Conservation (phyloP, 2,329 filamentous ascomycete genomes). For the Fusarium devonianum region DNA sequence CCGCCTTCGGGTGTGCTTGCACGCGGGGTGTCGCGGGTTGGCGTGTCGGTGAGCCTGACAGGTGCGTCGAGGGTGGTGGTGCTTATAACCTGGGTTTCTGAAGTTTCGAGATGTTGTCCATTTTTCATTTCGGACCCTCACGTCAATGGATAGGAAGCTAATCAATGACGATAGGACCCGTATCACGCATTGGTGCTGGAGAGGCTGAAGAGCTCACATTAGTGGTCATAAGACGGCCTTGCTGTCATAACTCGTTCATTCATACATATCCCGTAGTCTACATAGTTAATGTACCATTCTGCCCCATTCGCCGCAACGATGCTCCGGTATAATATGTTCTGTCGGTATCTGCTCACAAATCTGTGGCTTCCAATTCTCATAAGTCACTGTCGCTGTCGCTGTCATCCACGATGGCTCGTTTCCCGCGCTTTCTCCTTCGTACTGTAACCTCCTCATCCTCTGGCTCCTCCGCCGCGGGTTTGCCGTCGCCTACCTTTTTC, state of each 20-base stretch:
- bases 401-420: conserved; percentile 43
- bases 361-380: conserved; percentile 10
- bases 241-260: conserved; percentile 19
- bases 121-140: conserved; percentile 6
- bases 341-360: conserved; percentile 6
- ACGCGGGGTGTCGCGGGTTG: conserved; percentile 41
- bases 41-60: conserved; percentile 39
- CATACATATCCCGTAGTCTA: conserved; percentile 28
- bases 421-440: conserved; percentile 35
- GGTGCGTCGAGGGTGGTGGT: conserved; percentile 50
- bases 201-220: not conserved
- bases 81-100: conserved; percentile 58
- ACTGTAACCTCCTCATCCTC: conserved; percentile 31
- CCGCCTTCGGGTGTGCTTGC: conserved; percentile 46
- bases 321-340: conserved; percentile 3
- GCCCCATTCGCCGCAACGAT: conserved; percentile 14
- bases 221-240: not conserved
- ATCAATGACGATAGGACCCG: conserved; percentile 26
- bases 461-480: conserved; percentile 11
- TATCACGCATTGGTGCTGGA: not conserved
- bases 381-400: conserved; percentile 46
- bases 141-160: conserved; percentile 16
- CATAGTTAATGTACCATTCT: conserved; percentile 27
- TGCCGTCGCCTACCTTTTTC: conserved; percentile 8
- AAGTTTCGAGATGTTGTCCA: conserved; percentile 44